Base-by-base conservation (phyloP, 2,329 filamentous ascomycete species). In the Neophaeococcomyces aloes region DNA sequence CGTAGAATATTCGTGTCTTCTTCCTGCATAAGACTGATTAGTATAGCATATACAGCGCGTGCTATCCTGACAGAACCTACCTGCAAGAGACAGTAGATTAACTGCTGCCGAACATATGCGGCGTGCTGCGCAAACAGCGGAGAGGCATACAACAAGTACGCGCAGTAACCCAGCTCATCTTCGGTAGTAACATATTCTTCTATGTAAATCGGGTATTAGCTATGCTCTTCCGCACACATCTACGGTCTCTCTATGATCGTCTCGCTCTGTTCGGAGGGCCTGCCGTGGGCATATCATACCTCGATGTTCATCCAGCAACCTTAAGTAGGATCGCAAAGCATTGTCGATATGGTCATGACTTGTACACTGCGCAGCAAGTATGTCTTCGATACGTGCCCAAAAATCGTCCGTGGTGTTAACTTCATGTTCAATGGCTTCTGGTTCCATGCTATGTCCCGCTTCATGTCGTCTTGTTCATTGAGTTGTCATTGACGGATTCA, bases 101-200 rank as follows among this genome's bases (percentile, higher is more conserved):
- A 86, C 67, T 96, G 91, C 34, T 78, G 83, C 50, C 89, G 84
- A 50, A 96, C 84, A 65, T 98, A 96, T 45, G 86, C 81, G 53
- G 78, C 75, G 61, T 95, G 81, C 11, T 72, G 65, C 19, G 67
- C 65, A 62, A 93, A 98, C 34, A 96, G 69, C 14, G 69, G 67
- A 60, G 87, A 87, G 41, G 81, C 72, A 46, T 93, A 70, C 29
- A 98, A 74, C 61, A 78, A 78, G 61, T 85, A 83, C 47, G 83
- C 82, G 67, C 88, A 96, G 55, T 72, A 77, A 18, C 80, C 79
- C 46, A 94, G 72, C 57, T 93, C 85, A 58, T 88, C 79, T 54
- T 93, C 30, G 29, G 40, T n/a, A n/a, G 25, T 15, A 15, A 41
- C 19, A 29, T 38, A 32, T 35, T 31, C 39, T 56, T 37, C 25